phyloP scores from a whole-genome alignment of 1,139 yeast genomes.

The Lodderomyces metapsilosis region DNA sequence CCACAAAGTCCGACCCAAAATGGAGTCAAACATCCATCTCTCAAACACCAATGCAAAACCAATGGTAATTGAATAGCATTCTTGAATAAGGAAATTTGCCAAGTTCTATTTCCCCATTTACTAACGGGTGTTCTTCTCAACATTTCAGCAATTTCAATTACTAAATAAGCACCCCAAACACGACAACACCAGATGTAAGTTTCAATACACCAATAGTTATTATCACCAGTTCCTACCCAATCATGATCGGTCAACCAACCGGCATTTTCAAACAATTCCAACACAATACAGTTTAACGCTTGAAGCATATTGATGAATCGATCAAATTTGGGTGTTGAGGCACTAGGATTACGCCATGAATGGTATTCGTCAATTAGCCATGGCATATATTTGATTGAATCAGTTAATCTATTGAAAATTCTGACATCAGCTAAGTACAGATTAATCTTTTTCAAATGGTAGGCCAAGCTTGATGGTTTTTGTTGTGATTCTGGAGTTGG shows the following conservation, averaged over 20 bases:
- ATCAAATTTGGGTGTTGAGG: slow-evolving; percentile 28
- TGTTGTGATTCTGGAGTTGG: slow-evolving; percentile 4
- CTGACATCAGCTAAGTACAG: slow-evolving; percentile 51
- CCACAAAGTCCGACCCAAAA: slow-evolving; percentile 54
- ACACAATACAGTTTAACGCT: slow-evolving; percentile 41
- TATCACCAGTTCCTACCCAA: slow-evolving; percentile 49
- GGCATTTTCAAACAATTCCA: slow-evolving; percentile 55
- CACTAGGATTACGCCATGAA: slow-evolving; percentile 26
- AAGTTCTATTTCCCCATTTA: slow-evolving; percentile 31
- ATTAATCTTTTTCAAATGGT: slow-evolving; percentile 42
- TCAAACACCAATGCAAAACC: slow-evolving; percentile 58
- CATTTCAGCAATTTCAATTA: slow-evolving; percentile 47
- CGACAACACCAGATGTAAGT: slow-evolving; percentile 52
- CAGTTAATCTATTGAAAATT: slow-evolving; percentile 55
- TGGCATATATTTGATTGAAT: slow-evolving; percentile 50
- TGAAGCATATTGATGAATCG: slow-evolving; percentile 40
- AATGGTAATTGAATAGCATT: slow-evolving; percentile 52
- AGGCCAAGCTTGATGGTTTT: slow-evolving; percentile 28
- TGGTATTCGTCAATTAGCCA: slow-evolving; percentile 44
- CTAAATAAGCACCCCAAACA: slow-evolving; percentile 56
- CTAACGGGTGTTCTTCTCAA: slow-evolving; percentile 39
- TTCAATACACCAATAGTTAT: slow-evolving; percentile 43
- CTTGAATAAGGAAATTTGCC: slow-evolving; percentile 38
- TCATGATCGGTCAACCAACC: slow-evolving; percentile 59
- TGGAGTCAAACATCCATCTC: slow-evolving; percentile 52